Conservation (phyloP, 108 stramenopile species). For the Fistulifera solaris region DNA sequence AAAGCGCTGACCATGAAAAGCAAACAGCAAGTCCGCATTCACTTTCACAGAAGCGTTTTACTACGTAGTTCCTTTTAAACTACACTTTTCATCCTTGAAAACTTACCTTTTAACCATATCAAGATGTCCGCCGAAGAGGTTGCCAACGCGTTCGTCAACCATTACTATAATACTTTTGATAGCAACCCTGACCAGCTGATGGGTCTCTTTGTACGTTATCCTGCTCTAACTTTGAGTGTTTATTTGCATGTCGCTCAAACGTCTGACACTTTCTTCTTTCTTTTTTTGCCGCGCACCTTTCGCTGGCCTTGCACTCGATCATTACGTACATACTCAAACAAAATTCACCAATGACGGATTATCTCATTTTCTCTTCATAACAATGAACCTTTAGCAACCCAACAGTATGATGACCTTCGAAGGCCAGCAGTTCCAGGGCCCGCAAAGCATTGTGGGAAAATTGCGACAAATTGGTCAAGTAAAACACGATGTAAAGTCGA, state of each 20-base stretch:
- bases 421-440: conserved; percentile 62
- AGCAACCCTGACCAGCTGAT: conserved; percentile 46
- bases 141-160: conserved; percentile 73
- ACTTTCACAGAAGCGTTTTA: neutral
- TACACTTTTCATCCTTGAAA: no score
- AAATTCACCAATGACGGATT: neutral
- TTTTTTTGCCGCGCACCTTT: neutral
- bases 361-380: neutral
- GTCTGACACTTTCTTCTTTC: neutral
- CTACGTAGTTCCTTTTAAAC: no score
- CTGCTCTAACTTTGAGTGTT: neutral
- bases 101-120: neutral
- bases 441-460: conserved; percentile 56
- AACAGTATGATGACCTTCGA: conserved; percentile 84
- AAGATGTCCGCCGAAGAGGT: conserved; percentile 86
- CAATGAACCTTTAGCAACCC: conserved; percentile 25
- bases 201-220: conserved; percentile 68
- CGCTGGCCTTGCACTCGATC: neutral
- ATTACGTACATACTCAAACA: no score
- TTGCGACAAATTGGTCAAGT: conserved; percentile 54
- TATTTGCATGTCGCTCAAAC: neutral
- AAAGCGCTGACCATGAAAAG: no score
- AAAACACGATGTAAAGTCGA: conserved; percentile 60
- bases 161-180: conserved; percentile 70
- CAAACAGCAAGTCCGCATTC: no score